Base-by-base conservation (phyloP, 768 basidiomycete genomes). In the Tricholoma flavovirens region DNA sequence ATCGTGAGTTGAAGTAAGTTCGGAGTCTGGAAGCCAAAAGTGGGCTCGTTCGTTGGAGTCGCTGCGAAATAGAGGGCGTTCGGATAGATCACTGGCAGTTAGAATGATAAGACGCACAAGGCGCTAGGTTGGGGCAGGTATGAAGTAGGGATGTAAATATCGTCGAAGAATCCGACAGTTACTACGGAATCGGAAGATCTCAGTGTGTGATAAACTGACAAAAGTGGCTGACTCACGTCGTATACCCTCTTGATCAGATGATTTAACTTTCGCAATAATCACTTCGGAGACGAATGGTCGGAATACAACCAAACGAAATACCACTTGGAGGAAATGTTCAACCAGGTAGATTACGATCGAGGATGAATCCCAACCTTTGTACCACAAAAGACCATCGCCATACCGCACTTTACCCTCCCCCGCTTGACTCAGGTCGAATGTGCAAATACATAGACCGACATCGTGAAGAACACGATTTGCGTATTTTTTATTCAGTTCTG, bases 371-470 rank as follows among this genome's bases (percentile, higher is more conserved):
- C 24, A 14, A 65, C 75, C 58, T 79, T 90, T 93, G 67, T 98
- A 94, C 88, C 94, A 98, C 65, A 96, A 74, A 66, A 86, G 86
- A 0, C 96, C 96, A 69, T 99, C 96, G 0, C 96, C 95, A 64
- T 95, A 97, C 33, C 93, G 80, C 4, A 99, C 86, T 59, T 89
- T 94, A 1, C 96, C 96, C 66, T 98, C 94, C 1, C 92, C 88
- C 1, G 85, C 88, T 60, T 92, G 82, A 0, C 85, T 74, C 38
- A 99, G 73, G 68, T 98, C 96, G 59, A 93, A 97, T 0, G 93
- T 82, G 57, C 87, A 91, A 52, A 98, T 81, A 60, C 92, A 95
- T 21, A 99, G 81, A 1, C 96, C 96, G 55, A 96, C 86, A 55
- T 93, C 88, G 64, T 94, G 90, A 15, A 98, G 73, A 46, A 95